Percentiles rank a stretch among this genome's conserved stretches.
These are phyloP conservation scores for Boletus speciosus DNA, from an alignment of 768 basidiomycete species.

Conservation along the genomic window DNA sequence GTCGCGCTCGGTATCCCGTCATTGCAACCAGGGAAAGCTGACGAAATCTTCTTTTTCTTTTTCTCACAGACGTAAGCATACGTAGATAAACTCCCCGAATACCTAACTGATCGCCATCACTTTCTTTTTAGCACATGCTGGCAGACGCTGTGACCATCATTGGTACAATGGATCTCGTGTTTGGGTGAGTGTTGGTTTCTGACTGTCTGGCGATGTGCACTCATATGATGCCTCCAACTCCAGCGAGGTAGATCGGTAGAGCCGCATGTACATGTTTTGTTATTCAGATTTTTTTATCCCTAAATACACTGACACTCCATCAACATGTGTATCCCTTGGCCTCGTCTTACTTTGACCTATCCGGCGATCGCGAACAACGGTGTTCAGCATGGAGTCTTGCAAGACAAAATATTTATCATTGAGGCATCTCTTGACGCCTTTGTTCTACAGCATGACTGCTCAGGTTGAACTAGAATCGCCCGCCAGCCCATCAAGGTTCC, in stretches of 20 bases:
- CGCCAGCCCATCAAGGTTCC: neutral
- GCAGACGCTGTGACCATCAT: constrained; percentile 96
- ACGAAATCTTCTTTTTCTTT: constrained; percentile 1
- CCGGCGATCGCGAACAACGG: neutral
- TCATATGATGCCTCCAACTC: neutral
- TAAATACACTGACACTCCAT: constrained; percentile 7
- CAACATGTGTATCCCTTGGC: neutral
- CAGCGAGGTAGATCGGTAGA: constrained; percentile 34
- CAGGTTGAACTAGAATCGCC: too few relatives aligned
- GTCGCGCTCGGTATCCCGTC: constrained; percentile 27
- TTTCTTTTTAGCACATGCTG: constrained; percentile 70
- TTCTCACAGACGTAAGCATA: constrained; percentile 36
- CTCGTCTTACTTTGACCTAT: neutral
- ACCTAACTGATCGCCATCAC: constrained; percentile 13
- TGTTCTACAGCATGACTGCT: neutral
- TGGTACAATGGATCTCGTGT: constrained; percentile 98
- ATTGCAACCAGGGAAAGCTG: neutral
- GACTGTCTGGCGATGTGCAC: neutral
- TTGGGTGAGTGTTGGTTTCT: constrained; percentile 61
- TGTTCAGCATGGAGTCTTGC: neutral
- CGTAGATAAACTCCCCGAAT: neutral
- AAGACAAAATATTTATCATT: neutral
- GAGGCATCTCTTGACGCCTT: neutral
- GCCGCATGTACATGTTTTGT: constrained; percentile 3
- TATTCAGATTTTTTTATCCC: neutral